phyloP scores from a whole-genome alignment of 768 basidiomycete genomes.

The Paxillus involutus region DNA sequence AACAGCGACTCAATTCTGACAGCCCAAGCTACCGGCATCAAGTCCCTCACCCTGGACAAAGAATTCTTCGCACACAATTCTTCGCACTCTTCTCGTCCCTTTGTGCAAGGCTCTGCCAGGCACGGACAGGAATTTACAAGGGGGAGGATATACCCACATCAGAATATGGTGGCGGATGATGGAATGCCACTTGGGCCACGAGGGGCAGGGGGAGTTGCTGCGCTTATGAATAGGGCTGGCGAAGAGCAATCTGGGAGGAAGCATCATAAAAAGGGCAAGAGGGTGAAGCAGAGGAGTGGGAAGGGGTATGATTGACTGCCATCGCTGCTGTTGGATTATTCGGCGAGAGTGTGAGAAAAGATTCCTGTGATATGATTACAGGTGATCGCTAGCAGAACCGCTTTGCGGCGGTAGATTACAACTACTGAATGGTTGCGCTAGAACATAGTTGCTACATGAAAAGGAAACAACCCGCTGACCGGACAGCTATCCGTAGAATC shows the following conservation, averaged over 20 bases:
- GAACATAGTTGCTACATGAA: not conserved
- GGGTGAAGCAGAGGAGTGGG: slow-evolving; percentile 88
- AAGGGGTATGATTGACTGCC: slow-evolving; percentile 76
- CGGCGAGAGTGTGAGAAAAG: not conserved
- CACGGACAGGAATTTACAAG: slow-evolving; percentile 65
- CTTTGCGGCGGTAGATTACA: too few species aligned
- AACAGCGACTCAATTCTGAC: slow-evolving; percentile 25
- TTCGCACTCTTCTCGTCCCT: slow-evolving; percentile 55
- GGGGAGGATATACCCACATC: slow-evolving; percentile 75
- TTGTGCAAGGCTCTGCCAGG: slow-evolving; percentile 58
- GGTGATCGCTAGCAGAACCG: too few species aligned
- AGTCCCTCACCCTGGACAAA: slow-evolving; percentile 71
- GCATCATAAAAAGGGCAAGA: slow-evolving; percentile 79
- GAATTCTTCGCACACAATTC: slow-evolving; percentile 74
- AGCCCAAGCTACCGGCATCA: slow-evolving; percentile 39
- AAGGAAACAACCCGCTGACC: not conserved
- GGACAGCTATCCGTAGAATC: not conserved
- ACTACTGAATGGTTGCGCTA: not conserved
- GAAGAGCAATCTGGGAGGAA: slow-evolving; percentile 59
- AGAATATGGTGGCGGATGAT: slow-evolving; percentile 75
- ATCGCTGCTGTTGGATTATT: not conserved
- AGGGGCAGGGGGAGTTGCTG: slow-evolving; percentile 41
- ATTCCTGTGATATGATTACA: not conserved
- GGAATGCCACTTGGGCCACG: slow-evolving; percentile 57
- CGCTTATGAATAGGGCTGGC: slow-evolving; percentile 39